Percentiles rank a stretch among this genome's conserved stretches.
phyloP scores from a whole-genome alignment of 805 yeast species.

The Priceomyces melissophilus region DNA sequence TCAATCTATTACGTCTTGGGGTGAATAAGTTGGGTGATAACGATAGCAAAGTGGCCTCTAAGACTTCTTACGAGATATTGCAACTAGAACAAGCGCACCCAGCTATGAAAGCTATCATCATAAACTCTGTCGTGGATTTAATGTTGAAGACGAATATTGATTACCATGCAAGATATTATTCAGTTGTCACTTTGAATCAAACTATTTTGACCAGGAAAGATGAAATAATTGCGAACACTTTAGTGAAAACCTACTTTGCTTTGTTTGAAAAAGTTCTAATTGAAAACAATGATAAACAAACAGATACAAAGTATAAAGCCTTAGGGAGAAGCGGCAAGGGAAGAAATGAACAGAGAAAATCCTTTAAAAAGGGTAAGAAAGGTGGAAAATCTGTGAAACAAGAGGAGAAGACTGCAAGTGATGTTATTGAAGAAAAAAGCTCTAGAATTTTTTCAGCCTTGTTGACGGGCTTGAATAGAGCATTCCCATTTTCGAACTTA shows the following conservation, averaged over 20 bases:
- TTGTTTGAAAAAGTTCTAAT: slow-evolving; percentile 79
- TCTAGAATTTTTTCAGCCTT: slow-evolving; percentile 85
- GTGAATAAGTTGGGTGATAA: slow-evolving; percentile 93
- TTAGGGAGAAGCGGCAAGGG: slow-evolving; percentile 57
- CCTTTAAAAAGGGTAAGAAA: slow-evolving; percentile 76
- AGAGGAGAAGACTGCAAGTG: slow-evolving; percentile 58
- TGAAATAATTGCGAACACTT: slow-evolving; percentile 72
- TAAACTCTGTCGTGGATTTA: slow-evolving; percentile 77
- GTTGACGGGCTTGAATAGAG: slow-evolving; percentile 91
- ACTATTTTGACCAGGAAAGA: slow-evolving; percentile 81
- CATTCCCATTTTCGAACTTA: slow-evolving; percentile 85
- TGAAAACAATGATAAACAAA: slow-evolving; percentile 52
- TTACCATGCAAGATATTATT: slow-evolving; percentile 84
- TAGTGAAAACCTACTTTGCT: slow-evolving; percentile 81
- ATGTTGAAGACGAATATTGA: slow-evolving; percentile 70
- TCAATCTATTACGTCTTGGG: slow-evolving; percentile 79
- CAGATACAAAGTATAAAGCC: slow-evolving; percentile 32
- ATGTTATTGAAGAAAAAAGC: slow-evolving; percentile 71
- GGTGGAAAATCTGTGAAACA: slow-evolving; percentile 78
- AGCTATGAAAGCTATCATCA: slow-evolving; percentile 83
- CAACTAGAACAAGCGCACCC: slow-evolving; percentile 90
- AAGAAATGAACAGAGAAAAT: slow-evolving; percentile 57
- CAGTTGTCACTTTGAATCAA: slow-evolving; percentile 86
- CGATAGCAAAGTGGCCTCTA: slow-evolving; percentile 86
- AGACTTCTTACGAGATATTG: slow-evolving; percentile 76